phyloP scores from a whole-genome alignment of 2,329 filamentous ascomycete genomes.

The Chaetomium sp. region DNA sequence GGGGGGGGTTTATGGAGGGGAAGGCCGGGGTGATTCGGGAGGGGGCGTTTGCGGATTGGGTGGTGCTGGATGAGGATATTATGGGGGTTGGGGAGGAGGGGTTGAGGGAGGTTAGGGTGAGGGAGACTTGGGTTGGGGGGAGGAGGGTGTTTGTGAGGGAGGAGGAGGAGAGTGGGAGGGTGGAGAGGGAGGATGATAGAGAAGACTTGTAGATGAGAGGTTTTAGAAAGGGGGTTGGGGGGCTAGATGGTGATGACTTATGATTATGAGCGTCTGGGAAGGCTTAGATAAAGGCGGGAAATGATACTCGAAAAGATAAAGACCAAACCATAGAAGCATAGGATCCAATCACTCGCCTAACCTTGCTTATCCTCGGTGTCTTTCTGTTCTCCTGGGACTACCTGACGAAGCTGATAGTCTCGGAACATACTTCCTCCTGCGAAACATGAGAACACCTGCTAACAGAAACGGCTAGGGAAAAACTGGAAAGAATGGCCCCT shows the following conservation, averaged over 20 bases:
- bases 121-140: slow-evolving; percentile 64
- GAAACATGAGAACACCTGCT: too few relatives aligned
- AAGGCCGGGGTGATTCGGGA: slow-evolving; percentile 51
- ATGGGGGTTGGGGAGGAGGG: slow-evolving; percentile 44
- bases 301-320: too few relatives aligned
- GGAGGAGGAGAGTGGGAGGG: neutral
- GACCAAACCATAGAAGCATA: too few relatives aligned
- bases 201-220: neutral
- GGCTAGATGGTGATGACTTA: neutral
- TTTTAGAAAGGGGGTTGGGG: neutral
- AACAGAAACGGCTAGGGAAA: too few relatives aligned
- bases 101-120: slow-evolving; percentile 48
- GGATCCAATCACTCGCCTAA: too few relatives aligned
- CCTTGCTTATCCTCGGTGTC: too few relatives aligned
- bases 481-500: too few relatives aligned
- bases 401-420: too few relatives aligned
- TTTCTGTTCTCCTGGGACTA: too few relatives aligned
- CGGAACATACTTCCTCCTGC: too few relatives aligned
- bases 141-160: slow-evolving; percentile 40
- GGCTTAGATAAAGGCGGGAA: too few relatives aligned
- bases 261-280: too few relatives aligned
- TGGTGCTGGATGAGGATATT: slow-evolving; percentile 57
- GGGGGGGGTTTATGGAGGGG: slow-evolving; percentile 53
- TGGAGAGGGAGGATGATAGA: slow-evolving; percentile 8
- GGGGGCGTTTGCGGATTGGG: slow-evolving; percentile 63